A percentile compares a stretch with the other conserved stretches of the same genome.
Conservation (phyloP, 2,329 filamentous ascomycete genomes). For the Bisporella sp. region DNA sequence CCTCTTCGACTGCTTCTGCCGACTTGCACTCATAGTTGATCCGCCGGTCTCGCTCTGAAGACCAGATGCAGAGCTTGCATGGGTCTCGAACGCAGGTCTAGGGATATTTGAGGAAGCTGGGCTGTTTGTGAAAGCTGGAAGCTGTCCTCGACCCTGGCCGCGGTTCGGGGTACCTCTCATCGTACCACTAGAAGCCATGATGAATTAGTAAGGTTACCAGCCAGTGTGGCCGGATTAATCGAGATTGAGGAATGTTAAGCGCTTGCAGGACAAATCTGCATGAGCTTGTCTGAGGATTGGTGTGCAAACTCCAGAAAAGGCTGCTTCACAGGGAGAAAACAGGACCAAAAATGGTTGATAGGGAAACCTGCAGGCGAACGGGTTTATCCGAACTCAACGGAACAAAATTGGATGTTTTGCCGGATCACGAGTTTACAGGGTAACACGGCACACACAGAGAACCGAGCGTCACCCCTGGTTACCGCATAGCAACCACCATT, state of each 20-base stretch:
- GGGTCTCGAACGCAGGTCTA: slow-evolving; percentile 60
- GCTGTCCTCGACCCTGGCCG: slow-evolving; percentile 48
- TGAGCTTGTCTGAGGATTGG: too few relatives aligned
- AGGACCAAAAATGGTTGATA: too few relatives aligned
- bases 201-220: slow-evolving; percentile 1
- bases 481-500: not conserved
- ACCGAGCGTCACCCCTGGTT: not conserved
- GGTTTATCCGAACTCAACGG: too few relatives aligned
- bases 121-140: slow-evolving; percentile 52
- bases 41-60: slow-evolving; percentile 43
- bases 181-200: slow-evolving; percentile 36
- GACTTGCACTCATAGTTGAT: slow-evolving; percentile 78
- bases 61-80: slow-evolving; percentile 33
- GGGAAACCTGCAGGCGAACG: too few relatives aligned
- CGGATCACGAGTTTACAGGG: too few relatives aligned
- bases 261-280: not conserved
- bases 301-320: too few relatives aligned
- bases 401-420: too few relatives aligned
- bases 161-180: slow-evolving; percentile 64
- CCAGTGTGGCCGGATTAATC: not conserved
- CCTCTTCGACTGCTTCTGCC: slow-evolving; percentile 93
- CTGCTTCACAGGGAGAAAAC: too few relatives aligned
- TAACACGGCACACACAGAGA: too few relatives aligned
- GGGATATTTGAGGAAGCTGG: slow-evolving; percentile 62
- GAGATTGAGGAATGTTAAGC: slow-evolving; percentile 10